Conservation (phyloP, 148 eudicot genomes). For the Rhododendron williamsianum region DNA sequence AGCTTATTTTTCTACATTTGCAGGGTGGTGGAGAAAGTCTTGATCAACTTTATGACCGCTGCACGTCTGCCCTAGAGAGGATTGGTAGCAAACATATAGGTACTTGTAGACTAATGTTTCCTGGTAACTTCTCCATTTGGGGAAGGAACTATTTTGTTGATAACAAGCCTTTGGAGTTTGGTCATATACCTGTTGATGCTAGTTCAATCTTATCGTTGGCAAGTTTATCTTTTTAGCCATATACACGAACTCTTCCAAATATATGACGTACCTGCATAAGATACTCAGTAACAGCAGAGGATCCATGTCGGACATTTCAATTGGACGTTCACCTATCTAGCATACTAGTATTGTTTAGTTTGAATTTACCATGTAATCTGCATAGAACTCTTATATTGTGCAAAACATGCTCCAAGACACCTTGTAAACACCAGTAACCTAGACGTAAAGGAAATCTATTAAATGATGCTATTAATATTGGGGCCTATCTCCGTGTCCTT, state of each 20-base stretch:
- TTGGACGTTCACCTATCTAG: neutral
- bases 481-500: neutral
- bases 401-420: neutral
- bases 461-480: neutral
- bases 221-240: neutral
- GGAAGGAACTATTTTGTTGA: neutral
- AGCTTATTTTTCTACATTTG: neutral
- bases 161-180: neutral
- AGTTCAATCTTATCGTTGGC: neutral
- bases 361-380: neutral
- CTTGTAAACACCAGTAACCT: neutral
- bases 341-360: neutral
- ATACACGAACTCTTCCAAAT: neutral
- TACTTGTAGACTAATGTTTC: conserved; percentile 9
- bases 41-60: conserved; percentile 70
- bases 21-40: conserved; percentile 98
- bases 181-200: neutral
- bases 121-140: neutral
- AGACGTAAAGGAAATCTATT: neutral
- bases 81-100: conserved; percentile 74
- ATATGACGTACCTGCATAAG: neutral
- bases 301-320: neutral
- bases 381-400: neutral
- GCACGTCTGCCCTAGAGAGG: conserved; percentile 54
- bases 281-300: neutral